Conservation (phyloP, 495 filamentous ascomycete species). For the Penicillium coffeae region DNA sequence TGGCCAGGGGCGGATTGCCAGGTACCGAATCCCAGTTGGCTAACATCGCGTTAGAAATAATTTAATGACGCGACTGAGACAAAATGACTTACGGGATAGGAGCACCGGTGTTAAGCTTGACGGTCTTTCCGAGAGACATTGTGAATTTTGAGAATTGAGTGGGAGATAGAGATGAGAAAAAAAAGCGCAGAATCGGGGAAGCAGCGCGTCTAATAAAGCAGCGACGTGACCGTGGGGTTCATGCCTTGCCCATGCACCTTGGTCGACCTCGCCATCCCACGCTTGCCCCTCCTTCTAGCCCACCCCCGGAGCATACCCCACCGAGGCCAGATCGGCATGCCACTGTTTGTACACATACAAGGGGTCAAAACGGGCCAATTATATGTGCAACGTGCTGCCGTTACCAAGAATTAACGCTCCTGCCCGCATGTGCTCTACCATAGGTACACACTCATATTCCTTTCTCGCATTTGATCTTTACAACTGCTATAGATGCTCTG, state of each 20-base stretch:
- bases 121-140: conserved; percentile 48
- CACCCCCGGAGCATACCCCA: conserved; percentile 21
- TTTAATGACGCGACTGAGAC: neutral
- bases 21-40: conserved; percentile 52
- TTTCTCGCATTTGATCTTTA: too few relatives aligned
- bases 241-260: neutral
- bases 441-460: too few relatives aligned
- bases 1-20: conserved; percentile 53
- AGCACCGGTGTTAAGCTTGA: conserved; percentile 41
- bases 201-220: conserved; percentile 10
- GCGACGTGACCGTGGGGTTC: conserved; percentile 11
- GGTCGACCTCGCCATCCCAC: conserved; percentile 9
- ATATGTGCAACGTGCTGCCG: too few relatives aligned
- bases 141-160: conserved; percentile 11
- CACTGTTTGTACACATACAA: neutral
- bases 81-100: conserved; percentile 36
- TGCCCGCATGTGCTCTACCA: too few relatives aligned
- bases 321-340: conserved; percentile 11
- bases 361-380: neutral
- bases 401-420: too few relatives aligned
- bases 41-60: conserved; percentile 11
- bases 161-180: conserved; percentile 4
- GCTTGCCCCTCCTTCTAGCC: conserved; percentile 7
- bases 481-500: too few relatives aligned
- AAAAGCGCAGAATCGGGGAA: conserved; percentile 3